Evolutionary conservation across 345 rosid species (phyloP), one percentile per base, ranked within the genome.

Genomic region (Hibiscus mutabilis): DNA sequence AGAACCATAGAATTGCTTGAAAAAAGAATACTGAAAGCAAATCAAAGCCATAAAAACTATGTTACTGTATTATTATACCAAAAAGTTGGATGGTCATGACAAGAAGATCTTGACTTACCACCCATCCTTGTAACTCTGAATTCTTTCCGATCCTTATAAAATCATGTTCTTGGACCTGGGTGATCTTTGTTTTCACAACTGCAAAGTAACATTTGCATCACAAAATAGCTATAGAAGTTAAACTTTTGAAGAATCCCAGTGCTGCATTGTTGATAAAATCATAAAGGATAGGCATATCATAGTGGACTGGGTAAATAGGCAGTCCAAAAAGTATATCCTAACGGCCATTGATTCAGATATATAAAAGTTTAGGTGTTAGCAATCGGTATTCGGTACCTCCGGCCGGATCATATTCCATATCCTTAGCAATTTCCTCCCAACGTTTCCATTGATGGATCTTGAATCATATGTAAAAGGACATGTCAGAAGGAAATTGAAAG

Each of bases 1-100:
- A 6, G 98, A 91, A 10, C 72, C 95, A 82, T 85, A 77, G 73
- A 96, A 92, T 74, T 96, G 98, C 84, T 96, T 92, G 83, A 80
- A 76, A 83, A 96, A 96, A 1, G 97, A 84, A 70, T 86, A 91
- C 98, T 95, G 66, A 68, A 69, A 9, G 60, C 13, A 75, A 78
- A 72, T 25, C 33, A 37, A 18, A 57, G n/a, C 4, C 58, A 66
- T 10, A n/a, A 67, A 64, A 24, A 57, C 21, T 22, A 13, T 24
- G 57, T 44, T 66, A 46, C 22, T 66, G 13, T 31, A 25, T 66
- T 47, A 66, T 10, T 29, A 66, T 35, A 19, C 37, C 16, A 6
- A 0, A 10, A 18, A 10, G 3, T 18, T 40, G 11, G 51, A 63
- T 18, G 51, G 40, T 25, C 37, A 66, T 15, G n/a, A 16, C 7